Evolutionary conservation across 768 basidiomycete species (phyloP).

Genomic region (Strobilomyces dryophilus): DNA sequence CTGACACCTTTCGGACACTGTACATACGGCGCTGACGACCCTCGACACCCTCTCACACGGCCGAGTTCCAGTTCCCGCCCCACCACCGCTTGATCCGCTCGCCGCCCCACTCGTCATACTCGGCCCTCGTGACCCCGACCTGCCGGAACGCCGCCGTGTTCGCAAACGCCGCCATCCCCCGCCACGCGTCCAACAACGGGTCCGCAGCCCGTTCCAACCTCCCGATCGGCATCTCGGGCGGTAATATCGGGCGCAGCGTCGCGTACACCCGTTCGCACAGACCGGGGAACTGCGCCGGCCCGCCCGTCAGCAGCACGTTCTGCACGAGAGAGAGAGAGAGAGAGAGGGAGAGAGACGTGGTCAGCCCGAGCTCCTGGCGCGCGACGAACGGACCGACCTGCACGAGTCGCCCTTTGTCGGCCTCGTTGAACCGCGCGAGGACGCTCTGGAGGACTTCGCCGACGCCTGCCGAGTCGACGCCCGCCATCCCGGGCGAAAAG

Average conservation of each 20-base stretch:
- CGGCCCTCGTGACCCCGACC: slow-evolving; percentile 64
- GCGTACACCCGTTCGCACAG: slow-evolving; percentile 64
- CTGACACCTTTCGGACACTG: too few relatives aligned
- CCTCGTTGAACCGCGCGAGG: slow-evolving; percentile 62
- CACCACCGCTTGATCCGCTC: slow-evolving; percentile 88
- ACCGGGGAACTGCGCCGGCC: slow-evolving; percentile 70
- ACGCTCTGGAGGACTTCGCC: slow-evolving; percentile 90
- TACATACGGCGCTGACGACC: too few relatives aligned
- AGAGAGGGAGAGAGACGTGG: neutral
- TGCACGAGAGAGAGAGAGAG: too few relatives aligned
- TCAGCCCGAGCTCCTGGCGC: neutral
- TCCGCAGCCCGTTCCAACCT: slow-evolving; percentile 60
- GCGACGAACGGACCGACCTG: slow-evolving; percentile 43
- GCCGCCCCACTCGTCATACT: slow-evolving; percentile 89
- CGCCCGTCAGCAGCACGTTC: slow-evolving; percentile 91
- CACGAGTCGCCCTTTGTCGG: slow-evolving; percentile 68
- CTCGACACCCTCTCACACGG: slow-evolving; percentile 6
- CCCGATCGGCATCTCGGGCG: slow-evolving; percentile 69
- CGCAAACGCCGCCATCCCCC: slow-evolving; percentile 83
- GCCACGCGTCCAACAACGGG: slow-evolving; percentile 78
- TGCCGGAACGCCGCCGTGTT: slow-evolving; percentile 48
- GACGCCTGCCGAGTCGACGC: slow-evolving; percentile 89
- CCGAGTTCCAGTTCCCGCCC: slow-evolving; percentile 82
- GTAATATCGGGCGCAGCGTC: slow-evolving; percentile 78
- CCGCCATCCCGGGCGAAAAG: slow-evolving; percentile 92